Evolutionary conservation across 495 filamentous ascomycete species (phyloP), one percentile per base, ranked within the genome.

Genomic region (Glutinoglossum americanum): DNA sequence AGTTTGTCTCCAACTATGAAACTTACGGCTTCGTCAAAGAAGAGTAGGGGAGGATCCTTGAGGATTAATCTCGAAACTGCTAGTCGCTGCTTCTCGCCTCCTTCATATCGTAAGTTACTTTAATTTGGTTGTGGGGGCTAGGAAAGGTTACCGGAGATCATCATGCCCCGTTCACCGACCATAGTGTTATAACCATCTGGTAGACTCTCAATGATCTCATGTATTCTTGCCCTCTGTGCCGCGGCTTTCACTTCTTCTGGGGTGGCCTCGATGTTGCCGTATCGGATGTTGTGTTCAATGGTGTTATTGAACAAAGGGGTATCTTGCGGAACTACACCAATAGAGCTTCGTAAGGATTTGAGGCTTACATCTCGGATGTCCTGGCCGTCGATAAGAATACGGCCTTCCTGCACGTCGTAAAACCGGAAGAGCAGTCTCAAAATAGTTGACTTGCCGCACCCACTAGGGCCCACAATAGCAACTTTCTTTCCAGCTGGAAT

Each of bases 291-390:
- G 62, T 95, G 86, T 62, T 84, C 83, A 49, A 98, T 88, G 0
- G 87, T 89, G 66, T 94, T 85, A 66, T 98, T 98, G 71, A 98
- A 97, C 1, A 98, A 71, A 3, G 93, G 89, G 0, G 92, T 97
- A 66, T 97, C 93, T 68, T 98, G 93, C 1, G 93, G 92, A 1
- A 98, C 92, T 5, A 98, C 92, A 21, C 93, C 92, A 65, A 98
- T 96, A 1, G 82, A 73, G 64, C 80, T 81, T 21, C 92, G 80
- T 8, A 98, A 71, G 30, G 86, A 92, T 32, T 94, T 84, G 13
- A 93, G 67, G 3, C 73, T 81, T 9, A 98, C 82, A 58, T 89
- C 75, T 39, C 87, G 81, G 61, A 98, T 78, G 64, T 98, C 90
- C 65, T 97, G 93, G 54, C 83, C 88, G 66, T 98, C 92, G 57